A percentile compares a stretch with the other conserved stretches of the same genome.
Evolutionary conservation across 106 monocot species (phyloP).

Genomic region (Dioscorea zingiberensis): DNA sequence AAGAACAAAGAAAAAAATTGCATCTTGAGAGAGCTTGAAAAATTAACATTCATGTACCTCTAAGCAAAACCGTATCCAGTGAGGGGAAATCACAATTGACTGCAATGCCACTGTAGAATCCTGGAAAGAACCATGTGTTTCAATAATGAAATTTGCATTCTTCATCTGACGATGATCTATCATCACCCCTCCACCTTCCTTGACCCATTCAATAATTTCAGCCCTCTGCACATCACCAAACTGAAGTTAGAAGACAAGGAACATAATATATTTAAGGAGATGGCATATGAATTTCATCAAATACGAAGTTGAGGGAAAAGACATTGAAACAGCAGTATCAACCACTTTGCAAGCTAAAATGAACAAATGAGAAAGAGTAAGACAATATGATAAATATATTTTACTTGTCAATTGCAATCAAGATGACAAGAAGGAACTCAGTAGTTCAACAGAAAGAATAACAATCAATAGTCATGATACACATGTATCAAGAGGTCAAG

Average conservation of each 20-base stretch:
- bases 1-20: no score
- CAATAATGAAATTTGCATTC: slow-evolving; percentile 54
- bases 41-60: slow-evolving; percentile 48
- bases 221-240: slow-evolving; percentile 39
- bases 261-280: not conserved
- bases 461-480: no score
- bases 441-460: no score
- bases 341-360: no score
- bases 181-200: slow-evolving; percentile 65
- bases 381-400: no score
- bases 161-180: slow-evolving; percentile 30
- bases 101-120: slow-evolving; percentile 10
- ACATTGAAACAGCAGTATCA: no score
- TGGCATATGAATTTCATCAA: not conserved
- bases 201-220: slow-evolving; percentile 84
- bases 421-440: no score
- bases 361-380: no score
- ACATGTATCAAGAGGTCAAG: no score
- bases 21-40: not conserved
- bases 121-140: slow-evolving; percentile 50
- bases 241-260: not conserved
- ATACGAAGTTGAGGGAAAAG: not conserved
- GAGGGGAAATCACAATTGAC: slow-evolving; percentile 62
- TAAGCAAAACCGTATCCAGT: slow-evolving; percentile 85
- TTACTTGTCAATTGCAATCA: no score